These are phyloP conservation scores for Basipetospora chlamydospora DNA, from an alignment of 2,329 filamentous ascomycete genomes.

Conservation along the genomic window DNA sequence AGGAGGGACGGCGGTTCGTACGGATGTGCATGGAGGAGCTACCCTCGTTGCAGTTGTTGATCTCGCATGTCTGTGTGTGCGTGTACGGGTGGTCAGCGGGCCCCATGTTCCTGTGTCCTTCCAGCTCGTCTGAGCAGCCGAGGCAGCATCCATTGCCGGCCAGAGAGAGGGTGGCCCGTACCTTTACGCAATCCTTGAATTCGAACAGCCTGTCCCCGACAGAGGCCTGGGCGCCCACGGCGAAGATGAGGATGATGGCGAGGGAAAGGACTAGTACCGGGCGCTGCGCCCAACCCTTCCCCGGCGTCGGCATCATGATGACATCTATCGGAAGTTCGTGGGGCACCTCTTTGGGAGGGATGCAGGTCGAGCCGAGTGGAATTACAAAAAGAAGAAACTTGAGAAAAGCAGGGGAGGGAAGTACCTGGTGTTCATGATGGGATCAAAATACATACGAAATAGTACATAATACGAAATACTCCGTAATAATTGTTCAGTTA, in stretches of 20 bases:
- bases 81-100: background rate
- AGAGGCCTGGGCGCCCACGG: slow-evolving; percentile 47
- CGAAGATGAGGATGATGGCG: slow-evolving; percentile 20
- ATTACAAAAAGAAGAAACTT: too few relatives aligned
- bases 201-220: slow-evolving; percentile 73
- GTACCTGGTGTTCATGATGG: too few relatives aligned
- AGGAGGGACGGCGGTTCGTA: slow-evolving; percentile 28
- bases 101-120: too few relatives aligned
- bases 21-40: slow-evolving; percentile 47
- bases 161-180: too few relatives aligned
- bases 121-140: too few relatives aligned
- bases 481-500: too few relatives aligned
- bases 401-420: too few relatives aligned
- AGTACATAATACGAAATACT: too few relatives aligned
- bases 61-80: slow-evolving; percentile 56
- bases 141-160: too few relatives aligned
- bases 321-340: background rate
- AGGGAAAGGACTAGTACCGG: background rate
- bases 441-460: too few relatives aligned
- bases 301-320: background rate
- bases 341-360: too few relatives aligned
- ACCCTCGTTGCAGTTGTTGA: slow-evolving; percentile 61
- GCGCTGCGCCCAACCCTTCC: slow-evolving; percentile 2
- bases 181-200: slow-evolving; percentile 75
- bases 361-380: too few relatives aligned